These are phyloP conservation scores for peach (Prunus persica) DNA, from an alignment of 306 rosid species.

Conservation along the genomic window Prunus_persica_NCBIv2 NC_034012.1:2858001-2858500, in stretches of 20 bases:
- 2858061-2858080: background rate
- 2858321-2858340: background rate
- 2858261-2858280: slow-evolving; percentile 10
- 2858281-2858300: slow-evolving; percentile 1
- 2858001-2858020: background rate
- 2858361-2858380: background rate
- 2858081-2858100: background rate
- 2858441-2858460: background rate
- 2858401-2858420: background rate
- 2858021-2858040: background rate
- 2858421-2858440: background rate
- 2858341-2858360: background rate
- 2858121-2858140: background rate
- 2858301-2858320: background rate
- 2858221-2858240: background rate
- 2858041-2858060: background rate
- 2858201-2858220: background rate
- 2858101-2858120: background rate
- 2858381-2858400: slow-evolving; percentile 3
- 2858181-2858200: background rate
- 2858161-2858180: background rate
- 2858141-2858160: background rate
- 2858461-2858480: background rate
- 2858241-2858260: background rate
- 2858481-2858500: too few relatives aligned